Percentiles rank a stretch among this genome's conserved stretches.
Conservation (phyloP, 495 filamentous ascomycete species). For the Neurospora sp. region DNA sequence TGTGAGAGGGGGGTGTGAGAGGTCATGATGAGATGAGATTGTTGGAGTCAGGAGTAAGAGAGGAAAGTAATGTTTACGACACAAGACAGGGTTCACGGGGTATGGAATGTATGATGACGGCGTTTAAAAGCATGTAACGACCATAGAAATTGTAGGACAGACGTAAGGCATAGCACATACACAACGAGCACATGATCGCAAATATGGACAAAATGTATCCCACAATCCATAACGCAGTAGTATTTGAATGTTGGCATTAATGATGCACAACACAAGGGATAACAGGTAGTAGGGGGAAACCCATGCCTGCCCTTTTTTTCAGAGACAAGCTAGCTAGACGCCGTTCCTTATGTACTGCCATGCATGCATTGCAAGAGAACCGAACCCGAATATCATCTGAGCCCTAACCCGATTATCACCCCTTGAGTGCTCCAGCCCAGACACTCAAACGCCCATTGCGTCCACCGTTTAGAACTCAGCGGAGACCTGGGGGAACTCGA, state of each 20-base stretch:
- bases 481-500: slow-evolving; percentile 88
- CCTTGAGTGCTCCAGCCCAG: slow-evolving; percentile 10
- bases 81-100: not conserved
- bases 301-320: slow-evolving; percentile 8
- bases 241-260: not conserved
- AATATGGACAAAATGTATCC: not conserved
- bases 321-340: slow-evolving; percentile 29
- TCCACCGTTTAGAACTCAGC: slow-evolving; percentile 58
- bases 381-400: slow-evolving; percentile 20
- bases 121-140: not conserved
- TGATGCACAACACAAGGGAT: not conserved
- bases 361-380: slow-evolving; percentile 20
- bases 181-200: not conserved
- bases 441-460: slow-evolving; percentile 12
- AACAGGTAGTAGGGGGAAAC: not conserved
- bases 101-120: not conserved
- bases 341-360: slow-evolving; percentile 26
- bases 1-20: not conserved
- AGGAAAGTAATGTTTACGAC: not conserved
- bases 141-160: not conserved
- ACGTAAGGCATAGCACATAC: not conserved
- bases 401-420: slow-evolving; percentile 17
- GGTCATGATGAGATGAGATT: not conserved
- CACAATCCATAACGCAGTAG: not conserved
- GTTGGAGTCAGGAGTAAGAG: not conserved